Percentiles rank a stretch among this genome's conserved stretches.
These are phyloP conservation scores for Claviceps sorghi DNA, from an alignment of 2,329 filamentous ascomycete genomes.

Conservation along the genomic window DNA sequence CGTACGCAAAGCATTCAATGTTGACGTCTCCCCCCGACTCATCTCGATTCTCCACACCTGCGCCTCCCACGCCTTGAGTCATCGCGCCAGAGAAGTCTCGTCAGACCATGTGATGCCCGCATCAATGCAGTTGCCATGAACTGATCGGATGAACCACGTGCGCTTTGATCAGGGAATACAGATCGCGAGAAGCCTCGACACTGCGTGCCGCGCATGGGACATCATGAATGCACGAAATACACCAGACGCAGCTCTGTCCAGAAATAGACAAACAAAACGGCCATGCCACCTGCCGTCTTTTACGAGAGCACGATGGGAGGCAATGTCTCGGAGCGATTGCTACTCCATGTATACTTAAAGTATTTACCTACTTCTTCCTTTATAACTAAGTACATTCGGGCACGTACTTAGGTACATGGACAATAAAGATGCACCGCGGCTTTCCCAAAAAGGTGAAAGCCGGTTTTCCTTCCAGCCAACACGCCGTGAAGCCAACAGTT, in stretches of 20 bases:
- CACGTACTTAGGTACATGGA: background rate
- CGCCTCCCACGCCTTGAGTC: background rate
- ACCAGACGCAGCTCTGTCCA: background rate
- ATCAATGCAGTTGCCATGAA: background rate
- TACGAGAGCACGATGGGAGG: background rate
- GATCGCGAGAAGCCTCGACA: background rate
- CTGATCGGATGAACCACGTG: slow-evolving; percentile 1
- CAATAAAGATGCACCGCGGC: background rate
- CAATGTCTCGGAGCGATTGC: background rate
- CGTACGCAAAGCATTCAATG: background rate
- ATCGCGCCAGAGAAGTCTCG: background rate
- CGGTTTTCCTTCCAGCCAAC: too few species aligned
- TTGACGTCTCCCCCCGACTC: background rate
- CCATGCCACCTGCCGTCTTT: background rate
- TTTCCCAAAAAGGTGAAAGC: background rate
- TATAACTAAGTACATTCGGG: background rate
- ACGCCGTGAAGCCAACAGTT: too few species aligned
- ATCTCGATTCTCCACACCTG: background rate
- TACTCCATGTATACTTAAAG: background rate
- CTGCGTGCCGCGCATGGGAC: background rate
- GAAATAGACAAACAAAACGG: background rate
- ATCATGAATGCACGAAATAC: background rate
- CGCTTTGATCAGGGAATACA: background rate
- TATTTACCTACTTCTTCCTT: too few species aligned
- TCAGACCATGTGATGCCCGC: slow-evolving; percentile 1